Percentiles rank a stretch among this genome's conserved stretches.
phyloP scores from a whole-genome alignment of 2,329 filamentous ascomycete genomes.

The Lecanicillium sp. region DNA sequence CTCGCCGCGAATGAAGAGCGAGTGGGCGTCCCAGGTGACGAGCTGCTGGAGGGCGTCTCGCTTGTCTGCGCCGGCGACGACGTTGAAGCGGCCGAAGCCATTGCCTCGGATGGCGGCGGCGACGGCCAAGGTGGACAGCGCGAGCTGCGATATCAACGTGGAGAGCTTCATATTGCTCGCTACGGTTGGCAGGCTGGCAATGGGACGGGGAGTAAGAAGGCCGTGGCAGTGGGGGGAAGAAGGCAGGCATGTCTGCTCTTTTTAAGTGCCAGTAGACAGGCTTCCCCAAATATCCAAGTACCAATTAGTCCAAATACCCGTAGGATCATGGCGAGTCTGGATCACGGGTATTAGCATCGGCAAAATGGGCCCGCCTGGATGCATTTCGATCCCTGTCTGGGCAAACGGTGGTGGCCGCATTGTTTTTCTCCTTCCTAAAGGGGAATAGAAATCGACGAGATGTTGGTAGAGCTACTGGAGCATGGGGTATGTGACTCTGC shows the following conservation, averaged over 20 bases:
- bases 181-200: too few species aligned
- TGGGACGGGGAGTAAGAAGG: too few species aligned
- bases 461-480: too few species aligned
- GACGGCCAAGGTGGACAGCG: slow-evolving; percentile 1
- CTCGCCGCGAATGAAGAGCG: slow-evolving; percentile 60
- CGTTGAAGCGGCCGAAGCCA: neutral
- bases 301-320: too few species aligned
- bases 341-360: slow-evolving; percentile 1
- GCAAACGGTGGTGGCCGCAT: too few species aligned
- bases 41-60: slow-evolving; percentile 13
- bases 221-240: too few species aligned
- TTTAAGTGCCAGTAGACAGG: too few species aligned
- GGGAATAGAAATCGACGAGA: too few species aligned
- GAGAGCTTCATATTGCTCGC: slow-evolving; percentile 4
- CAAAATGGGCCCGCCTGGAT: neutral
- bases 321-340: neutral
- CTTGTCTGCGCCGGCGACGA: slow-evolving; percentile 1
- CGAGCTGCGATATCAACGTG: neutral
- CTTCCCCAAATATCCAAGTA: too few species aligned
- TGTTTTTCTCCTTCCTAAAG: slow-evolving; percentile 8
- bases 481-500: too few species aligned
- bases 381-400: neutral
- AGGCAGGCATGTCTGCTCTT: too few species aligned
- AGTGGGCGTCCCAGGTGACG: slow-evolving; percentile 62
- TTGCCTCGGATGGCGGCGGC: neutral